Evolutionary conservation across 139 green algal species (phyloP).

Genomic region (Ettlia oleoabundans): DNA sequence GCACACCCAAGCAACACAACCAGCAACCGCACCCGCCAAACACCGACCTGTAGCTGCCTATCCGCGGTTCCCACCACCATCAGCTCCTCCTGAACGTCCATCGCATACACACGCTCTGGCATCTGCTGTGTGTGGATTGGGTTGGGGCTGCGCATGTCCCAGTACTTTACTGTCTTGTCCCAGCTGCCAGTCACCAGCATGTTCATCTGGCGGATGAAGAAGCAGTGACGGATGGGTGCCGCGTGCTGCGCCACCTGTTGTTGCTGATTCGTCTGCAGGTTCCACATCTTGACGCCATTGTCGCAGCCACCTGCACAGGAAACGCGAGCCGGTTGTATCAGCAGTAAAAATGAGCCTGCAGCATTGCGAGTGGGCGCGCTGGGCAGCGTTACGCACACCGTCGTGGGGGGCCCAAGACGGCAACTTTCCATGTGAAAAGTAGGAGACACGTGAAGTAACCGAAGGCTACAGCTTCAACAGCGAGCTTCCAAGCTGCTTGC

Average conservation of each 20-base stretch:
- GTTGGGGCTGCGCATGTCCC: constrained; percentile 77
- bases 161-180: constrained; percentile 77
- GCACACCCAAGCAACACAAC: too few species aligned
- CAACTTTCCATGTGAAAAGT: too few species aligned
- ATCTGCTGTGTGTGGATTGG: constrained; percentile 77
- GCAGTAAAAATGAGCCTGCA: too few species aligned
- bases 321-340: background rate
- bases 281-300: constrained; percentile 94
- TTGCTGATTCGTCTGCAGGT: constrained; percentile 84
- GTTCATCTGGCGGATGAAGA: constrained; percentile 82
- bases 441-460: too few species aligned
- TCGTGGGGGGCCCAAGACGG: too few species aligned
- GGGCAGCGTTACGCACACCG: too few species aligned
- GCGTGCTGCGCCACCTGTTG: constrained; percentile 88
- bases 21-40: too few species aligned
- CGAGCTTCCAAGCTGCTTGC: too few species aligned
- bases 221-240: constrained; percentile 77
- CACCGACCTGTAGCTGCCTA: constrained; percentile 64
- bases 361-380: too few species aligned
- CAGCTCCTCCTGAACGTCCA: constrained; percentile 80
- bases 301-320: constrained; percentile 79
- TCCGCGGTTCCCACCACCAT: constrained; percentile 81
- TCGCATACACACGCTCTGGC: constrained; percentile 88
- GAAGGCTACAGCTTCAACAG: too few species aligned
- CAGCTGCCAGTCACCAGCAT: constrained; percentile 73